Conservation (phyloP, 208 protist species). For the Wallacemonas sp. region DNA sequence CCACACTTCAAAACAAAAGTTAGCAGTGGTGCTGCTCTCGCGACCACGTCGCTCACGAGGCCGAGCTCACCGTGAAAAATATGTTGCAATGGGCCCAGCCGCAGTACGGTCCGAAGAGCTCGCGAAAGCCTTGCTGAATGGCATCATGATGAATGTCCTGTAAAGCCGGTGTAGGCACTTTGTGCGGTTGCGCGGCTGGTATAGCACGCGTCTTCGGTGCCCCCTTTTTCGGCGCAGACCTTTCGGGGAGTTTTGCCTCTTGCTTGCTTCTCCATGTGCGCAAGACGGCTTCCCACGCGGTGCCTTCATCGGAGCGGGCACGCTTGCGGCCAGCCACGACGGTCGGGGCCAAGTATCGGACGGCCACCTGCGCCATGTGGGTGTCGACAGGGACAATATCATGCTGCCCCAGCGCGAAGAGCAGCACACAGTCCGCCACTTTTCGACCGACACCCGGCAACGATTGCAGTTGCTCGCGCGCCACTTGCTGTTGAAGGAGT, state of each 20-base stretch:
- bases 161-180: constrained; percentile 21
- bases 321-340: neutral
- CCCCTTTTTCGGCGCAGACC: neutral
- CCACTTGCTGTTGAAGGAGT: constrained; percentile 13
- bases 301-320: neutral
- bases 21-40: neutral
- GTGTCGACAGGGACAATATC: constrained; percentile 85
- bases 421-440: constrained; percentile 79
- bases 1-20: no score
- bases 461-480: constrained; percentile 38
- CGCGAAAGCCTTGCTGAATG: constrained; percentile 62
- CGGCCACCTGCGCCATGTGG: constrained; percentile 82
- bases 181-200: neutral
- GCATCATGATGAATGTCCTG: constrained; percentile 57
- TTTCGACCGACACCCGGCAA: constrained; percentile 81
- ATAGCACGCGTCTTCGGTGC: no score
- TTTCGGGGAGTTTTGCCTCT: neutral
- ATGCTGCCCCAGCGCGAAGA: constrained; percentile 63
- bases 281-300: neutral
- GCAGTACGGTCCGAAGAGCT: constrained; percentile 60
- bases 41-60: neutral
- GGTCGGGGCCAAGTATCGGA: constrained; percentile 29
- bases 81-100: constrained; percentile 80
- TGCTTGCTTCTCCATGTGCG: neutral
- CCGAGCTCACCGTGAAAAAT: constrained; percentile 33